These are phyloP conservation scores for Salicornia ramosissima DNA, from an alignment of 148 eudicot genomes.

Conservation along the genomic window DNA sequence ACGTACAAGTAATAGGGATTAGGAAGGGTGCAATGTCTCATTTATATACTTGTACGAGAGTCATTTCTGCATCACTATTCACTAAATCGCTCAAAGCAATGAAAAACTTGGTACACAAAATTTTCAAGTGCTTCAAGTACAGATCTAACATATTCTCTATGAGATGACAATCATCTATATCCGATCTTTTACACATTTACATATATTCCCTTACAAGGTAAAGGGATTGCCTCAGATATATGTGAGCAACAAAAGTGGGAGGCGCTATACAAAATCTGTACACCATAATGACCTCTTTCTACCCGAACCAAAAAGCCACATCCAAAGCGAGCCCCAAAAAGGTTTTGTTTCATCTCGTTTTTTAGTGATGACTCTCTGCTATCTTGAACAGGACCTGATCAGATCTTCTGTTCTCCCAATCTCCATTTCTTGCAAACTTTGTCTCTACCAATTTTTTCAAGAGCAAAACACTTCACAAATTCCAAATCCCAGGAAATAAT, in stretches of 20 bases:
- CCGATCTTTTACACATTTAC: slow-evolving; percentile 25
- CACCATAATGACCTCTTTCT: background rate
- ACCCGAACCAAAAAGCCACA: background rate
- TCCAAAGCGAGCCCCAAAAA: background rate
- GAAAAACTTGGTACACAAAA: too few relatives aligned
- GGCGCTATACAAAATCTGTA: slow-evolving; percentile 29
- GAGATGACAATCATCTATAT: too few relatives aligned
- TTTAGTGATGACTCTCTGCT: background rate
- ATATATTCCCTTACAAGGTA: slow-evolving; percentile 2
- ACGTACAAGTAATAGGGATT: too few relatives aligned
- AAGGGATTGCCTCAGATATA: slow-evolving; percentile 6
- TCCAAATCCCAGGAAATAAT: background rate
- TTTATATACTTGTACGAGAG: too few relatives aligned
- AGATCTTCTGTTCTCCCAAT: background rate
- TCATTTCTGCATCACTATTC: too few relatives aligned
- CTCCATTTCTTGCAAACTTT: background rate
- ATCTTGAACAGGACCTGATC: background rate
- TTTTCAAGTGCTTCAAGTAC: too few relatives aligned
- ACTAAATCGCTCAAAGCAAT: too few relatives aligned
- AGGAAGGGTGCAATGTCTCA: too few relatives aligned
- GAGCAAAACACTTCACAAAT: background rate
- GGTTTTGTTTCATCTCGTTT: background rate
- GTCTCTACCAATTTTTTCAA: background rate
- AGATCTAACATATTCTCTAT: too few relatives aligned
- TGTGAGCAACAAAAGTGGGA: slow-evolving; percentile 15